phyloP scores from a whole-genome alignment of 208 protist genomes.

The Trypanosoma conorhini region DNA sequence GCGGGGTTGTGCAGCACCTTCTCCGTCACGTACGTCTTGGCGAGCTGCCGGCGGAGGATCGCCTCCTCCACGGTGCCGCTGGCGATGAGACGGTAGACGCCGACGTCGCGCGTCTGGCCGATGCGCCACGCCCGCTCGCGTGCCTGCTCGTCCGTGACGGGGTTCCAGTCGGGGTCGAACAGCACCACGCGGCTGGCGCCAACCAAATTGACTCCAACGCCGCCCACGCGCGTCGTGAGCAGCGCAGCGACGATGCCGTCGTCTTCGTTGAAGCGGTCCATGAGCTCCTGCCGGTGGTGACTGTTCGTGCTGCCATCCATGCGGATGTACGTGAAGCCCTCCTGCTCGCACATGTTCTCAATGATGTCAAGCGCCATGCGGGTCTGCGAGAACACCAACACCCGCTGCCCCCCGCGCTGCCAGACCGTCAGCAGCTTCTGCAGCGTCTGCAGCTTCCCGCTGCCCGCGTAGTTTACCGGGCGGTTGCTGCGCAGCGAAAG shows the following conservation, averaged over 20 bases:
- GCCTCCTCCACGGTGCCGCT: constrained; percentile 99
- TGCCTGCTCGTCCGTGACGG: constrained; percentile 89
- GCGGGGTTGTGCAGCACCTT: constrained; percentile 96
- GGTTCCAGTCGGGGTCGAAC: constrained; percentile 99
- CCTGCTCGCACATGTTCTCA: constrained; percentile 87
- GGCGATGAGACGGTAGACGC: constrained; percentile 97
- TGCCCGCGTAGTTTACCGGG: constrained; percentile 58
- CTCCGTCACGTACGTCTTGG: constrained; percentile 95
- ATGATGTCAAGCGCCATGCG: constrained; percentile 98
- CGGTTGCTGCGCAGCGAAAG: constrained; percentile 74
- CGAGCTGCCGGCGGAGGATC: constrained; percentile 97
- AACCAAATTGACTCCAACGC: constrained; percentile 98
- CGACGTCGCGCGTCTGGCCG: constrained; percentile 96
- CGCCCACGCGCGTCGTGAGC: constrained; percentile 97
- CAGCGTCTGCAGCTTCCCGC: constrained; percentile 94
- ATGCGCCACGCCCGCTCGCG: constrained; percentile 96
- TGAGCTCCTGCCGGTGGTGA: constrained; percentile 77
- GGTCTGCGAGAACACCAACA: constrained; percentile 98
- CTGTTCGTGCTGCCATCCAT: constrained; percentile 96
- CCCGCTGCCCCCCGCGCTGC: constrained; percentile 91
- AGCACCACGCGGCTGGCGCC: constrained; percentile 99
- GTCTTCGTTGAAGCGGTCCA: constrained; percentile 97
- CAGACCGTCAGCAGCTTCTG: constrained; percentile 93
- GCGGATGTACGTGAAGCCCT: constrained; percentile 87
- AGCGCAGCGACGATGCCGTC: constrained; percentile 94